Evolutionary conservation across 1,139 yeast species (phyloP), one percentile per base, ranked within the genome.

Genomic region (Geotrichum cucujoidarum): DNA sequence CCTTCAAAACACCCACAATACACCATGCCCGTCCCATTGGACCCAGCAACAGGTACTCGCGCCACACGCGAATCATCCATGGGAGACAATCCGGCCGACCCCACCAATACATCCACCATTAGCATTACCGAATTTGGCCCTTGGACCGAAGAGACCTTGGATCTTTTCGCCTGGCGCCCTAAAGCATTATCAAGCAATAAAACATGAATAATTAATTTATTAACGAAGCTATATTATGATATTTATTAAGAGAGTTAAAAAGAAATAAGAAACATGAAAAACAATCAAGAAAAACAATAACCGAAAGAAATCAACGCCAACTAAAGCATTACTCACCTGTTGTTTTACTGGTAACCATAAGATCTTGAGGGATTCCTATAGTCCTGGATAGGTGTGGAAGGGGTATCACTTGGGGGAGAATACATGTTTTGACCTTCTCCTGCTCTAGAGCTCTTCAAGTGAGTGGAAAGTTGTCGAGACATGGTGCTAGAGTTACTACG

Each of bases 141-240:
- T 7, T 53, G 55, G 55, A 47, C 55, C 17, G 41, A 30, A 18
- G 55, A 53, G 21, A 52, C 55, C 18, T 42, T 51, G 35, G 53
- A 51, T n/a, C 27, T 53, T 16, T 53, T 53, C 45, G 17, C 48
- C 16, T 53, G 53, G 53, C 43, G 52, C 18, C 55, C 55, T 13
- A 30, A 27, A 32, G 37, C 6, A n/a, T 21, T 31, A 20, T 4
- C 10, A 7, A 3, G 17, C 27, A 13, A 14, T 10, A 6, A 17
- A 35, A 35, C 14, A 18, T 20, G 11, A 20, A 21, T 4, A 31
- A 10, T 13, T 24, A 40, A n/a, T n/a, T 30, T 31, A 39, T 39
- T 30, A 29, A 39, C n/a, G n/a, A n/a, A n/a, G n/a, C n/a, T n/a
- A n/a, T n/a, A n/a, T n/a, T n/a, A n/a, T n/a, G n/a, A n/a, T n/a